A percentile compares a stretch with the other conserved stretches of the same genome.
Conservation (phyloP, 2,329 filamentous ascomycete genomes). For the Paradendryphiella salina region DNA sequence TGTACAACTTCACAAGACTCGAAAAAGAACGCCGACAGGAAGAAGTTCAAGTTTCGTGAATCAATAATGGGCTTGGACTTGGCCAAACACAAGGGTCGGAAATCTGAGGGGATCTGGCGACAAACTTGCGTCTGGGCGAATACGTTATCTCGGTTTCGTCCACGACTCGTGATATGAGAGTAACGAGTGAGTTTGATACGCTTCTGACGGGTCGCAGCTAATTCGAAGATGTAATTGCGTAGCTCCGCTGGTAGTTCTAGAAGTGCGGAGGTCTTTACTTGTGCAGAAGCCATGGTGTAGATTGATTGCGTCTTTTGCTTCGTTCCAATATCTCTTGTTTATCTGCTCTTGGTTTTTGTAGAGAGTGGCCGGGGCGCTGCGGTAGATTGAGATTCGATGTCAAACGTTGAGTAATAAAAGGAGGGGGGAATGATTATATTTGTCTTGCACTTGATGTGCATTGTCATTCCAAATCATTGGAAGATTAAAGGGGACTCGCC, state of each 20-base stretch:
- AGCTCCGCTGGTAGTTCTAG: neutral
- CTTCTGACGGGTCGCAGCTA: neutral
- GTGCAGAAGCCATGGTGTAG: no score
- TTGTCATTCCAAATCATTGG: no score
- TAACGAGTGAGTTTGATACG: neutral
- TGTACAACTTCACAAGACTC: neutral
- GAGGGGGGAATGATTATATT: neutral
- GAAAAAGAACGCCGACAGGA: neutral
- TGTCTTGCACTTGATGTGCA: neutral
- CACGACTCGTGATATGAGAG: neutral
- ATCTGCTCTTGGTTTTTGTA: no score
- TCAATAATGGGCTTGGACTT: neutral
- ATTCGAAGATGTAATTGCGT: neutral
- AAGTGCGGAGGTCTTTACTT: neutral
- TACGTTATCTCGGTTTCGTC: neutral
- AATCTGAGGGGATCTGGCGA: neutral
- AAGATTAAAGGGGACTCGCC: no score
- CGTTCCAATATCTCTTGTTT: neutral
- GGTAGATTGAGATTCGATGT: no score
- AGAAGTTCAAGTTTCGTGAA: neutral
- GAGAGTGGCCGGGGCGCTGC: no score
- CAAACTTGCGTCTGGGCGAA: neutral
- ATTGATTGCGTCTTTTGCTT: neutral
- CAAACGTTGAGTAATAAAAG: neutral
- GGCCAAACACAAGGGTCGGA: neutral